Evolutionary conservation across 495 filamentous ascomycete species (phyloP).

Genomic region (Podospora pseudocomata): DNA sequence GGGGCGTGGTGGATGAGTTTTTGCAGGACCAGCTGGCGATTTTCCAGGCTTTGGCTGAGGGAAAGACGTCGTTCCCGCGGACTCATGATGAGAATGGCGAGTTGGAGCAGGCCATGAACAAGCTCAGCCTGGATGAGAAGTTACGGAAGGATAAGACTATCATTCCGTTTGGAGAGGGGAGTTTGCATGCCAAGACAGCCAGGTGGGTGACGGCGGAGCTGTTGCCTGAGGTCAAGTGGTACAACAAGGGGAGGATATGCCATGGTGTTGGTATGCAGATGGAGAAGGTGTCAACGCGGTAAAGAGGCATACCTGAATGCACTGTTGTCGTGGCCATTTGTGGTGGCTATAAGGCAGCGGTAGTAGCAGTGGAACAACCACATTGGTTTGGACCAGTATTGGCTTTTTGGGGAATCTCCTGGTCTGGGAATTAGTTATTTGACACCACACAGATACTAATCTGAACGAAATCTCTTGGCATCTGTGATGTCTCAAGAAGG

Average conservation of each 20-base stretch:
- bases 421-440: neutral
- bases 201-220: slow-evolving; percentile 64
- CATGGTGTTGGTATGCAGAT: slow-evolving; percentile 44
- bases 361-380: neutral
- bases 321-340: neutral
- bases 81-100: slow-evolving; percentile 19
- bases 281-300: slow-evolving; percentile 10
- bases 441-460: neutral
- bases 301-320: neutral
- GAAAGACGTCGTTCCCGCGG: slow-evolving; percentile 42
- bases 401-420: neutral
- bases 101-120: slow-evolving; percentile 21
- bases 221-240: slow-evolving; percentile 51
- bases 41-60: slow-evolving; percentile 70
- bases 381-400: neutral
- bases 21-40: slow-evolving; percentile 79
- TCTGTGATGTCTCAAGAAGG: neutral
- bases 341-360: neutral
- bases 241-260: slow-evolving; percentile 49
- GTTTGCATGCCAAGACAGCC: slow-evolving; percentile 67
- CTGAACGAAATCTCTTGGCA: neutral
- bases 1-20: slow-evolving; percentile 62
- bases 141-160: slow-evolving; percentile 34
- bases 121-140: slow-evolving; percentile 18
- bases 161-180: slow-evolving; percentile 55